Percentiles rank a stretch among this genome's conserved stretches.
Conservation (phyloP, 306 rosid species). For the Prunus salicina region DNA sequence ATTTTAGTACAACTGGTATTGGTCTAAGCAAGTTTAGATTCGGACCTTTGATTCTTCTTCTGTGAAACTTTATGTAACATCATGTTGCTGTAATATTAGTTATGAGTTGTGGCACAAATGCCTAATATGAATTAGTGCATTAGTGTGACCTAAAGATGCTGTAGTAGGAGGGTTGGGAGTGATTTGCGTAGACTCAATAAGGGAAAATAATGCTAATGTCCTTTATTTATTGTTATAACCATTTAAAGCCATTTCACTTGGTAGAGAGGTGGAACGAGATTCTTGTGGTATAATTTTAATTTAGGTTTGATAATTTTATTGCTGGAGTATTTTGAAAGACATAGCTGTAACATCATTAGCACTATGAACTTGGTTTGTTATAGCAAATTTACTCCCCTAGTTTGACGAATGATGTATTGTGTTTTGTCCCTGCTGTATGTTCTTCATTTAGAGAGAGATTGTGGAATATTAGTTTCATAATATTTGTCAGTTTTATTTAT, state of each 20-base stretch:
- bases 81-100: background rate
- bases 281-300: background rate
- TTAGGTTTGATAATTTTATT: background rate
- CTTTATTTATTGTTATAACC: background rate
- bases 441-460: background rate
- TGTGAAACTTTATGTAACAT: background rate
- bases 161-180: background rate
- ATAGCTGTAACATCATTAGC: background rate
- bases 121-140: background rate
- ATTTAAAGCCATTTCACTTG: background rate
- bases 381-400: background rate
- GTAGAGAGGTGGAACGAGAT: background rate
- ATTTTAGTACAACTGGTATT: background rate
- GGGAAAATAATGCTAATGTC: background rate
- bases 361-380: background rate
- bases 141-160: background rate
- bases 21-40: background rate
- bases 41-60: background rate
- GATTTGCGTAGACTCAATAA: background rate
- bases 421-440: background rate
- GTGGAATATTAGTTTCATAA: constrained; percentile 15
- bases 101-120: background rate
- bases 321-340: background rate
- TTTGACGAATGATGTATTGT: background rate
- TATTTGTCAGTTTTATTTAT: background rate